These are phyloP conservation scores for Aspergillus candidus DNA, from an alignment of 2,329 filamentous ascomycete genomes.

Conservation along the genomic window DNA sequence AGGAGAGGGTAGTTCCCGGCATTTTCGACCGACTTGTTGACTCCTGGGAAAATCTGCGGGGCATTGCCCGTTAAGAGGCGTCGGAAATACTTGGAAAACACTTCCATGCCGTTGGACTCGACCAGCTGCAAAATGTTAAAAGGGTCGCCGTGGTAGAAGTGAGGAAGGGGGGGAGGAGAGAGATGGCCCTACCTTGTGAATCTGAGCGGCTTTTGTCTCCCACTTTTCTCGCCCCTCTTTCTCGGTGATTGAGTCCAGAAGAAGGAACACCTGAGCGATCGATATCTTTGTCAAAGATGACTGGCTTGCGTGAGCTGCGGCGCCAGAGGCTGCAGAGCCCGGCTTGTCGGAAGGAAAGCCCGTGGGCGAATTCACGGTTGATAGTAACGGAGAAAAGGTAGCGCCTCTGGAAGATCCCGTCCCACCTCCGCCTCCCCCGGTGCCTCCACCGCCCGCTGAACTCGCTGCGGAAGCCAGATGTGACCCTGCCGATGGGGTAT, in stretches of 20 bases:
- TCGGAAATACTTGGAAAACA: constrained; percentile 92
- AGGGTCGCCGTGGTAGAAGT: neutral
- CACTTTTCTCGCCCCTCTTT: constrained; percentile 88
- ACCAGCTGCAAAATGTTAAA: constrained; percentile 58
- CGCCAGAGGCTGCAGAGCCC: constrained; percentile 31
- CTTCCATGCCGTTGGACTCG: constrained; percentile 98
- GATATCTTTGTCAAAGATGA: constrained; percentile 82
- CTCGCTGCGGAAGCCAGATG: constrained; percentile 53
- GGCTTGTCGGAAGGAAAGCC: constrained; percentile 48
- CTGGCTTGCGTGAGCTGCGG: constrained; percentile 44
- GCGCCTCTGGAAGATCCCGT: constrained; percentile 52
- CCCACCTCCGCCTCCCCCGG: constrained; percentile 47
- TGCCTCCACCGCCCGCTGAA: constrained; percentile 47
- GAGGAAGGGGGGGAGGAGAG: neutral
- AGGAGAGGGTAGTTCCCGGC: constrained; percentile 79
- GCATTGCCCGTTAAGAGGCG: constrained; percentile 89
- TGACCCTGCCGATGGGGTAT: constrained; percentile 49
- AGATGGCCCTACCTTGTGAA: constrained; percentile 69
- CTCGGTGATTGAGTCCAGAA: constrained; percentile 91
- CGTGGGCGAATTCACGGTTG: constrained; percentile 49
- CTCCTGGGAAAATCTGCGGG: constrained; percentile 77
- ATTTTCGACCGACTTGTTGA: constrained; percentile 66
- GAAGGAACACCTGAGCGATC: constrained; percentile 88
- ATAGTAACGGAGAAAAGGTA: constrained; percentile 55
- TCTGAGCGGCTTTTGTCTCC: constrained; percentile 84